Percentiles rank a stretch among this genome's conserved stretches.
These are phyloP conservation scores for Nicotiana noctiflora DNA, from an alignment of 257 asterid genomes.

Conservation along the genomic window DNA sequence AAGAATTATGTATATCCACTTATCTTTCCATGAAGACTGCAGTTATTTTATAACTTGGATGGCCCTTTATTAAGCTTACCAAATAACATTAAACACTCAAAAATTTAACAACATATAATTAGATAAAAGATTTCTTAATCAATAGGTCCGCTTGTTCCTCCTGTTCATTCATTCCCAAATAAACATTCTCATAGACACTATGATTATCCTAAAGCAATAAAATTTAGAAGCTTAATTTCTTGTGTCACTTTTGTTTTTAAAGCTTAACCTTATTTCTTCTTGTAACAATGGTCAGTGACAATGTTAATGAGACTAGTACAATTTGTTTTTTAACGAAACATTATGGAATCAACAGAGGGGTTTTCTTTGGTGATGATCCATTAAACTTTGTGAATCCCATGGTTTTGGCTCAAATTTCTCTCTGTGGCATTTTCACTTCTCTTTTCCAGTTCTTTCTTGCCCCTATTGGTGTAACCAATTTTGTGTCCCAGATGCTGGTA, in stretches of 20 bases:
- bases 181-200: not conserved
- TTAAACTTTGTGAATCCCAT: not conserved
- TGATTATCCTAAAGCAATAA: not conserved
- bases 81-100: not conserved
- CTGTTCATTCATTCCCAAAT: not conserved
- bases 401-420: not conserved
- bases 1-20: no score
- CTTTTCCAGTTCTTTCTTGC: not conserved
- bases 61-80: no score
- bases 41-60: no score
- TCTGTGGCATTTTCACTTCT: not conserved
- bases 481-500: constrained; percentile 13
- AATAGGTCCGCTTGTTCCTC: not conserved
- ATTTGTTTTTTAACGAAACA: not conserved
- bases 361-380: not conserved
- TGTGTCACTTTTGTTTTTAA: not conserved
- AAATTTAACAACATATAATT: no score
- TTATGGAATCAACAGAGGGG: not conserved
- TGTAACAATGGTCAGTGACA: not conserved
- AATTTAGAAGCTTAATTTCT: not conserved
- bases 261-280: no score
- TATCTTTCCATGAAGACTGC: no score
- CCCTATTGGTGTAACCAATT: constrained; percentile 14
- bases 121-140: not conserved
- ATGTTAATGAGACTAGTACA: not conserved